A percentile compares a stretch with the other conserved stretches of the same genome.
Evolutionary conservation across 2,329 filamentous ascomycete species (phyloP).

Genomic region (Microthyrium microscopicum): DNA sequence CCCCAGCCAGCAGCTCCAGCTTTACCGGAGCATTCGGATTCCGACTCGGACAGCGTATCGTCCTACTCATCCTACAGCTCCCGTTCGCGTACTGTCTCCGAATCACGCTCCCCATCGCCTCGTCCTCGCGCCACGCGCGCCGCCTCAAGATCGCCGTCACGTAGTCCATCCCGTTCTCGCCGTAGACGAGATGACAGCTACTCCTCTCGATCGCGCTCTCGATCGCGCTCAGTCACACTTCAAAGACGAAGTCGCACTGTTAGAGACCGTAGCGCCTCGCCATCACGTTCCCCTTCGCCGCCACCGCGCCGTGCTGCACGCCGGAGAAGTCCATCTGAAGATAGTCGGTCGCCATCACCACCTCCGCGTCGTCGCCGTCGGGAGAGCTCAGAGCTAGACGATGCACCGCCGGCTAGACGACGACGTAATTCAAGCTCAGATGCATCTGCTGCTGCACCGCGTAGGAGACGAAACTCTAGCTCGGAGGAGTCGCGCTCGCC

Average conservation of each 20-base stretch:
- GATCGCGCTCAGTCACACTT: constrained; percentile 8
- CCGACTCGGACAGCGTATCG: constrained; percentile 52
- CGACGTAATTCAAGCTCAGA: no score
- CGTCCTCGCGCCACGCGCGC: constrained; percentile 9
- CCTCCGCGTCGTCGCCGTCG: constrained; percentile 12
- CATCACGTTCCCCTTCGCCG: constrained; percentile 8
- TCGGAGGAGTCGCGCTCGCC: no score
- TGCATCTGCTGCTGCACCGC: no score
- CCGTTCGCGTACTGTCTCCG: constrained; percentile 13
- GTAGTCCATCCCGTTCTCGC: constrained; percentile 8
- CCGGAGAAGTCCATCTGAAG: constrained; percentile 7
- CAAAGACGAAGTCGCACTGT: constrained; percentile 8
- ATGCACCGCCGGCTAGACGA: no score
- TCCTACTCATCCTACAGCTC: constrained; percentile 57
- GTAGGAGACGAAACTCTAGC: no score
- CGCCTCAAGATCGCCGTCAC: constrained; percentile 6
- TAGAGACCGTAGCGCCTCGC: constrained; percentile 2
- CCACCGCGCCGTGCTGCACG: constrained; percentile 2
- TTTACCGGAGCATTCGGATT: constrained; percentile 39
- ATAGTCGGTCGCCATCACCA: constrained; percentile 14
- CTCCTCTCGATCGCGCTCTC: constrained; percentile 14
- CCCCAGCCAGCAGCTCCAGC: constrained; percentile 69
- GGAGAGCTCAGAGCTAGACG: no score
- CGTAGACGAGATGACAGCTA: constrained; percentile 2
- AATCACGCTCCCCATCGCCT: constrained; percentile 13